phyloP scores from a whole-genome alignment of 2,329 filamentous ascomycete genomes.

The Alternaria sp. region DNA sequence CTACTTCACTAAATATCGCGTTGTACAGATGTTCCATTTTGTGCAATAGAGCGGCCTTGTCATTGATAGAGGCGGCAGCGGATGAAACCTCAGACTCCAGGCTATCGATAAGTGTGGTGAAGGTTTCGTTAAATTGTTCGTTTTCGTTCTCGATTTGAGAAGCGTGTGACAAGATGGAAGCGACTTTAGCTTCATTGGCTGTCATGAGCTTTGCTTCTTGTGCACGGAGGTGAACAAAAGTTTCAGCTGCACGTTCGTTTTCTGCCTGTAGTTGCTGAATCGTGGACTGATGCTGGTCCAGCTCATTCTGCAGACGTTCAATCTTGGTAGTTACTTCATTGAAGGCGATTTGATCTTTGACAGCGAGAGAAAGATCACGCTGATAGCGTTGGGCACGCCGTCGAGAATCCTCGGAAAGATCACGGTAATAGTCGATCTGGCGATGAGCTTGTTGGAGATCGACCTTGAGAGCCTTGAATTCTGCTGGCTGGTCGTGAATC shows the following conservation, averaged over 20 bases:
- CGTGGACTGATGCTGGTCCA: slow-evolving; percentile 14
- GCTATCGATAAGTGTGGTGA: slow-evolving; percentile 17
- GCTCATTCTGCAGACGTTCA: slow-evolving; percentile 20
- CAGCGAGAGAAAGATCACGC: slow-evolving; percentile 14
- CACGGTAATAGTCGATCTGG: slow-evolving; percentile 23
- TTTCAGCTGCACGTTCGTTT: slow-evolving; percentile 18
- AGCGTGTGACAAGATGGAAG: slow-evolving; percentile 1
- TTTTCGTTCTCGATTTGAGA: slow-evolving; percentile 20
- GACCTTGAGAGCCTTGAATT: slow-evolving; percentile 25
- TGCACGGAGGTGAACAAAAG: slow-evolving; percentile 14
- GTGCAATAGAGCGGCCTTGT: slow-evolving; percentile 8
- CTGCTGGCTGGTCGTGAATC: slow-evolving; percentile 25
- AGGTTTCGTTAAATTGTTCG: slow-evolving; percentile 19
- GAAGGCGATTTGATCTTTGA: slow-evolving; percentile 10
- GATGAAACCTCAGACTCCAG: slow-evolving; percentile 19
- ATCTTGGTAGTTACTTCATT: slow-evolving; percentile 15
- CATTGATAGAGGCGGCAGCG: slow-evolving; percentile 9
- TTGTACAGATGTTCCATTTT: slow-evolving; percentile 20
- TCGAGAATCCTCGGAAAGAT: slow-evolving; percentile 13
- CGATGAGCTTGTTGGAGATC: slow-evolving; percentile 30
- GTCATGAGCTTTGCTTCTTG: slow-evolving; percentile 11
- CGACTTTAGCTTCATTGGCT: slow-evolving; percentile 6
- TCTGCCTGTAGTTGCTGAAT: slow-evolving; percentile 24
- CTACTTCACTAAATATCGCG: slow-evolving; percentile 21
- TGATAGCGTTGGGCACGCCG: slow-evolving; percentile 27